These are phyloP conservation scores for Mortierella sp. DNA, from an alignment of 371 early-diverging fungal genomes.

Conservation along the genomic window DNA sequence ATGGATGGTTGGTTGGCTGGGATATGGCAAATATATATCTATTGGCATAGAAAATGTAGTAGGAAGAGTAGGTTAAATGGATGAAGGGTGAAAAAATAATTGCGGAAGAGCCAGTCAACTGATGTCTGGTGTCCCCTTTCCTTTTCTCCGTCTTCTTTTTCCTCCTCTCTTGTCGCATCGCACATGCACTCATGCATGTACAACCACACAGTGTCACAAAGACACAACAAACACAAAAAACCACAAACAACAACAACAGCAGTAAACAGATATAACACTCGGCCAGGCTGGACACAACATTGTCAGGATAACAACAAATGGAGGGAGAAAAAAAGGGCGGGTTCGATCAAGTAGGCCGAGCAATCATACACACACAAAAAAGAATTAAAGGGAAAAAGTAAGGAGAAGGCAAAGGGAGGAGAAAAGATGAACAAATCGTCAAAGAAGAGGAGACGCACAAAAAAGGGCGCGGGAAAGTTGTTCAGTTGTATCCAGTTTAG, in stretches of 20 bases:
- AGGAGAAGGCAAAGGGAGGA: neutral
- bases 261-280: neutral
- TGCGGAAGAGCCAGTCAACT: neutral
- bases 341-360: neutral
- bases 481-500: neutral
- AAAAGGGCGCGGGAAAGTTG: conserved; percentile 8
- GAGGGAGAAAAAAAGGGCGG: conserved; percentile 8
- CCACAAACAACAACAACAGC: neutral
- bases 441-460: neutral
- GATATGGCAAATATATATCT: neutral
- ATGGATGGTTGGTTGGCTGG: neutral
- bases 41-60: neutral
- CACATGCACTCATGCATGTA: neutral
- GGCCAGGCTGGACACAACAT: neutral
- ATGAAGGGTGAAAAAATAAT: neutral
- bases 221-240: neutral
- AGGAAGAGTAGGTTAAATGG: neutral
- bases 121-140: neutral
- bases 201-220: neutral
- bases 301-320: conserved; percentile 2
- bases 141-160: neutral
- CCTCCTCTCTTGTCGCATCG: neutral
- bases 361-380: neutral
- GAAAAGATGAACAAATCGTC: neutral
- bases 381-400: neutral